These are phyloP conservation scores for Trichoderma guizhouense DNA, from an alignment of 2,329 filamentous ascomycete genomes.

Conservation along the genomic window DNA sequence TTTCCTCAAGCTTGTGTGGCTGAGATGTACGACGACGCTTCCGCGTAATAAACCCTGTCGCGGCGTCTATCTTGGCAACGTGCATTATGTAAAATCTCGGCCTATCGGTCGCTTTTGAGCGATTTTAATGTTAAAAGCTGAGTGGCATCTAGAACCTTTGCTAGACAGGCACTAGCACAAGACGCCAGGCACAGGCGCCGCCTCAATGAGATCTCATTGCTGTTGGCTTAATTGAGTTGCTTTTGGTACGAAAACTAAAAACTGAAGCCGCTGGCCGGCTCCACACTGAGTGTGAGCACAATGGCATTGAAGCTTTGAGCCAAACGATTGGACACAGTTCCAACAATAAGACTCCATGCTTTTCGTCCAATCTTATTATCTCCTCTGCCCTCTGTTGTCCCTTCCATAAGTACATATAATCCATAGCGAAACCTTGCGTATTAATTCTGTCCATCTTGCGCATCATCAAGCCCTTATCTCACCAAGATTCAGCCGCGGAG, in stretches of 20 bases:
- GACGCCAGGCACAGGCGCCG: neutral
- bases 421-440: neutral
- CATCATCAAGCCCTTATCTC: neutral
- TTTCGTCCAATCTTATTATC: neutral
- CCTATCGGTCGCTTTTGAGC: neutral
- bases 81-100: neutral
- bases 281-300: neutral
- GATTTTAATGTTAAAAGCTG: neutral
- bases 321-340: neutral
- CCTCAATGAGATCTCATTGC: neutral
- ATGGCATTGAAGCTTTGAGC: neutral
- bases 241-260: neutral
- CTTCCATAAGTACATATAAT: neutral
- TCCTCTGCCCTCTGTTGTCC: neutral
- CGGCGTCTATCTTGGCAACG: neutral
- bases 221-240: neutral
- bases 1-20: neutral
- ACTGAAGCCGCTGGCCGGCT: neutral
- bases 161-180: neutral
- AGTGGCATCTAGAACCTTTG: neutral
- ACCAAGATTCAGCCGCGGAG: neutral
- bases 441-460: neutral
- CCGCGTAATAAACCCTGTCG: neutral
- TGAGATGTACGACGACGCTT: constrained; percentile 10
- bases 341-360: neutral